A percentile compares a stretch with the other conserved stretches of the same genome.
These are phyloP conservation scores for Geopyxis carbonaria DNA, from an alignment of 495 filamentous ascomycete genomes.

Conservation along the genomic window DNA sequence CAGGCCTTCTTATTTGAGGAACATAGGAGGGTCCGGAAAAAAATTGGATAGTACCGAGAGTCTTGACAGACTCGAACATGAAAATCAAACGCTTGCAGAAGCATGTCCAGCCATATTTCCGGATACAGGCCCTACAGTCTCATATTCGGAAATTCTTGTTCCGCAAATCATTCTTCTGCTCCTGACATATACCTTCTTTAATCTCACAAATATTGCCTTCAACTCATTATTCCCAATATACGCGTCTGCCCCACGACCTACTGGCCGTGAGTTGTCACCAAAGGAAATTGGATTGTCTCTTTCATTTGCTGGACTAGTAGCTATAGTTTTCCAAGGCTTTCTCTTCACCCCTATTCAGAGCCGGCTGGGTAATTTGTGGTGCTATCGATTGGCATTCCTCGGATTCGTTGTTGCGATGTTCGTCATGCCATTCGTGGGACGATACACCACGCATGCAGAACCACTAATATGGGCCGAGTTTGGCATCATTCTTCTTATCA, in stretches of 20 bases:
- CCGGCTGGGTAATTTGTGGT: slow-evolving; percentile 66
- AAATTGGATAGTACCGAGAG: slow-evolving; percentile 13
- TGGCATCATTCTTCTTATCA: slow-evolving; percentile 61
- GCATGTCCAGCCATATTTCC: slow-evolving; percentile 29
- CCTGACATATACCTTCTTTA: slow-evolving; percentile 69
- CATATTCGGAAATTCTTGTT: slow-evolving; percentile 43
- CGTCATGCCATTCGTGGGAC: slow-evolving; percentile 72
- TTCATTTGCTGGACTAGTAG: slow-evolving; percentile 65
- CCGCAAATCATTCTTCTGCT: slow-evolving; percentile 67
- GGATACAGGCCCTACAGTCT: slow-evolving; percentile 17
- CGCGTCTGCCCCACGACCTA: slow-evolving; percentile 51
- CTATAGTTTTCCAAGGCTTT: slow-evolving; percentile 76
- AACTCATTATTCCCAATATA: slow-evolving; percentile 89
- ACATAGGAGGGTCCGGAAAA: slow-evolving; percentile 27
- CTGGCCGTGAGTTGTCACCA: slow-evolving; percentile 57
- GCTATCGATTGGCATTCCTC: slow-evolving; percentile 63
- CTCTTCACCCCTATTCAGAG: slow-evolving; percentile 65
- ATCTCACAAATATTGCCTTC: slow-evolving; percentile 74
- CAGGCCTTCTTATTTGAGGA: slow-evolving; percentile 39
- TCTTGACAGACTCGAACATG: slow-evolving; percentile 9
- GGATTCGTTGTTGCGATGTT: slow-evolving; percentile 71
- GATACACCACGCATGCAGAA: slow-evolving; percentile 31
- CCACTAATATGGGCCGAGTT: slow-evolving; percentile 57
- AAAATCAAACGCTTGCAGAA: slow-evolving; percentile 15
- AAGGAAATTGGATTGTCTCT: slow-evolving; percentile 71